These are phyloP conservation scores for Gliomastix tumulicola DNA, from an alignment of 2,329 filamentous ascomycete species.

Conservation along the genomic window DNA sequence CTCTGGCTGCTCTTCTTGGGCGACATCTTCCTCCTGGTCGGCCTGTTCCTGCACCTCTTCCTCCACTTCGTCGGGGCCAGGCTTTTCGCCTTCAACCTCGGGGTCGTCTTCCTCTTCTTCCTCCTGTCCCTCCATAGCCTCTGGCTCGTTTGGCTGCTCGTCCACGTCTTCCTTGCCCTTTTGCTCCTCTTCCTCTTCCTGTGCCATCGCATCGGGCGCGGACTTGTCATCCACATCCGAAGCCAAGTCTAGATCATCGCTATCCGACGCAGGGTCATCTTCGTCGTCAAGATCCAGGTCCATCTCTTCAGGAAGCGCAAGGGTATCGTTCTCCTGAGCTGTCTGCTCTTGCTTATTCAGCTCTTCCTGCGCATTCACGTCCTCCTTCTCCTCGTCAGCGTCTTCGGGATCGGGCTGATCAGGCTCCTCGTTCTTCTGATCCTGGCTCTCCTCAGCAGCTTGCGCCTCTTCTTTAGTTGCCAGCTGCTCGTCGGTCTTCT, in stretches of 20 bases:
- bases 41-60: constrained; percentile 43
- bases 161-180: constrained; percentile 38
- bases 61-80: constrained; percentile 35
- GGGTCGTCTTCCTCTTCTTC: constrained; percentile 47
- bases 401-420: constrained; percentile 44
- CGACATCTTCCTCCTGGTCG: constrained; percentile 47
- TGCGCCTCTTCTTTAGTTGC: constrained; percentile 52
- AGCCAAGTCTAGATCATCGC: constrained; percentile 53
- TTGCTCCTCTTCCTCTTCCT: constrained; percentile 41
- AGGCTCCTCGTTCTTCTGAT: constrained; percentile 26
- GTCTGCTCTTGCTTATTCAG: constrained; percentile 62
- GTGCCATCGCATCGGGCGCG: constrained; percentile 15
- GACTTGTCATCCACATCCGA: constrained; percentile 43
- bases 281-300: constrained; percentile 74
- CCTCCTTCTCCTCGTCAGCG: constrained; percentile 53
- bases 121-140: constrained; percentile 33
- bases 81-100: constrained; percentile 34
- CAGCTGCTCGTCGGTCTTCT: constrained; percentile 57
- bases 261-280: constrained; percentile 45
- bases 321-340: constrained; percentile 70
- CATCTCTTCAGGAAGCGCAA: constrained; percentile 85
- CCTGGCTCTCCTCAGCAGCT: constrained; percentile 23
- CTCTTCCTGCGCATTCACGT: constrained; percentile 47
- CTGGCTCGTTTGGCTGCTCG: constrained; percentile 20
- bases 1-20: too few relatives aligned